Base-by-base conservation (phyloP, 345 rosid genomes). In the Citrus sinensis region DNA sequence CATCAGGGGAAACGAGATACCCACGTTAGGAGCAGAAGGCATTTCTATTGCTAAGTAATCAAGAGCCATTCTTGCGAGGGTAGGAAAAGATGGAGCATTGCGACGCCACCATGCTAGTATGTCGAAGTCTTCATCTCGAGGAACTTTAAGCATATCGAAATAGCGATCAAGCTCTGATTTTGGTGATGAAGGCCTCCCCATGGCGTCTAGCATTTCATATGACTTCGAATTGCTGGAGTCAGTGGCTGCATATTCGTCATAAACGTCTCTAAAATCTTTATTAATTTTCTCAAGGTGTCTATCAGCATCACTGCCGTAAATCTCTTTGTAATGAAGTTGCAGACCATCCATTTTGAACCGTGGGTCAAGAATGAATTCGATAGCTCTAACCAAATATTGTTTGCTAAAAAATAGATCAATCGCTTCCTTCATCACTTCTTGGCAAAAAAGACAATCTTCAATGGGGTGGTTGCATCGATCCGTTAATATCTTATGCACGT, bases 71-170 rank as follows among this genome's bases (percentile, higher is more conserved):
- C 25, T 80, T 7, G 62, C 30, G 30, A 76, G 77, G 16, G 49
- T 58, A 0, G 77, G 77, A 49, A 9, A 81, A 6, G 4, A 66
- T 6, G 37, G 22, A 32, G 49, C 61, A 11, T 58, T 27, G 1
- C 7, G 16, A 17, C 9, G 10, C 83, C 80, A 76, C 80, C 83
- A 81, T 5, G 24, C 24, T 2, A 76, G n/a, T n/a, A n/a, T n/a
- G n/a, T n/a, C n/a, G n/a, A n/a, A n/a, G n/a, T n/a, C n/a, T n/a
- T n/a, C n/a, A n/a, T n/a, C n/a, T n/a, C n/a, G n/a, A n/a, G n/a
- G n/a, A n/a, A n/a, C n/a, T n/a, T n/a, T n/a, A n/a, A n/a, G n/a
- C n/a, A n/a, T n/a, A n/a, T n/a, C n/a, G n/a, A n/a, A n/a, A n/a
- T n/a, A n/a, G n/a, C n/a, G n/a, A n/a, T n/a, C 78, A 19, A 77